Conservation (phyloP, 2,329 filamentous ascomycete species). For the Colletotrichum paranaense region DNA sequence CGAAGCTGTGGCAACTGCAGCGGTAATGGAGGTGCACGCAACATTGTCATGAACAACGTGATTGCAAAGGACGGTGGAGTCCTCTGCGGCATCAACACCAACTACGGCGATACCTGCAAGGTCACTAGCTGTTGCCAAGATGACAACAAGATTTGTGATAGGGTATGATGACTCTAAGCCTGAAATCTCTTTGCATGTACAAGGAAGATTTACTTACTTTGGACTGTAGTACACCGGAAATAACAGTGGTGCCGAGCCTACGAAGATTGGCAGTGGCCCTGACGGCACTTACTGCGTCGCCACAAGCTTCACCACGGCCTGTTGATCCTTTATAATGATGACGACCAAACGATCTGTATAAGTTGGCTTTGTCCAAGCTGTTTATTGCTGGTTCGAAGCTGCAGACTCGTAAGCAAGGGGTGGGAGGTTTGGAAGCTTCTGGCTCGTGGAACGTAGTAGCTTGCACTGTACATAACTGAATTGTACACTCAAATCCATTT, state of each 20-base stretch:
- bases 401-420: neutral
- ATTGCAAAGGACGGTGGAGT: constrained; percentile 52
- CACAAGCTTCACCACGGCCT: constrained; percentile 31
- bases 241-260: constrained; percentile 48
- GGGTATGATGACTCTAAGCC: constrained; percentile 3
- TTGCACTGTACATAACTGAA: neutral
- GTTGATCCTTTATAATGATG: neutral
- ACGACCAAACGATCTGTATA: neutral
- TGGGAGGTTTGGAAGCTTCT: neutral
- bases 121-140: constrained; percentile 53
- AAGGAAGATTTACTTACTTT: neutral
- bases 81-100: constrained; percentile 61
- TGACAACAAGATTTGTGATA: constrained; percentile 44
- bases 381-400: neutral
- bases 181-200: neutral
- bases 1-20: constrained; percentile 63
- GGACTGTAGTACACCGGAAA: constrained; percentile 48
- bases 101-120: constrained; percentile 59
- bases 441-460: neutral
- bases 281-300: constrained; percentile 48
- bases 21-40: constrained; percentile 50
- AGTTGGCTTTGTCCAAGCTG: neutral
- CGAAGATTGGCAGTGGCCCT: constrained; percentile 49
- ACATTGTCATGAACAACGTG: constrained; percentile 56
- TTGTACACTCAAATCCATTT: too few relatives aligned